Percentiles rank a stretch among this genome's conserved stretches.
phyloP scores from a whole-genome alignment of 139 green algal species.

The Bryopsis sp. region DNA sequence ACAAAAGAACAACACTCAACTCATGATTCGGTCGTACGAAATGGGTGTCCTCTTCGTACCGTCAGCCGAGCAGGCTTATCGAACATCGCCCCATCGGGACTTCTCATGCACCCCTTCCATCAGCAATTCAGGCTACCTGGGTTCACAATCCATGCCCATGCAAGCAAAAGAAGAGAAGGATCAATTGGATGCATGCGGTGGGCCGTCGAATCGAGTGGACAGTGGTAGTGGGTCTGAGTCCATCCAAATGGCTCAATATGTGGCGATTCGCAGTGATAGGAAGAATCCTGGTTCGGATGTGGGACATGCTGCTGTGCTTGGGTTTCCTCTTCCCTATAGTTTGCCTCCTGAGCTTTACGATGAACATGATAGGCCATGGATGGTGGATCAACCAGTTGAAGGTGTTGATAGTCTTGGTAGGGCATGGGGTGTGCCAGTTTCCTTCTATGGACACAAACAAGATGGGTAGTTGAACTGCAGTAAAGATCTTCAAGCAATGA shows the following conservation, averaged over 20 bases:
- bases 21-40: conserved; percentile 61
- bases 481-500: no score
- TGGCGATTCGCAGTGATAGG: no score
- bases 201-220: no score
- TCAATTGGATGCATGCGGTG: no score
- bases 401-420: conserved; percentile 10
- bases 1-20: conserved; percentile 45
- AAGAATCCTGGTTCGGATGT: not conserved
- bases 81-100: conserved; percentile 15
- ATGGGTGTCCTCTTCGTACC: conserved; percentile 62
- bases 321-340: conserved; percentile 31
- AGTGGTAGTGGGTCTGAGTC: no score
- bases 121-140: not conserved
- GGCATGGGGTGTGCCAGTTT: not conserved
- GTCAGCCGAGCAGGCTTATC: conserved; percentile 37
- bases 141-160: not conserved
- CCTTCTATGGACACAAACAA: not conserved
- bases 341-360: conserved; percentile 34
- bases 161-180: conserved; percentile 7
- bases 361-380: conserved; percentile 31
- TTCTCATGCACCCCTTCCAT: conserved; percentile 22
- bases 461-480: no score
- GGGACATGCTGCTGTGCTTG: conserved; percentile 1
- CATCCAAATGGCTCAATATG: no score
- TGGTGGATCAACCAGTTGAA: conserved; percentile 20